A percentile compares a stretch with the other conserved stretches of the same genome.
phyloP scores from a whole-genome alignment of 768 basidiomycete species.

The Boletus reticuloceps region DNA sequence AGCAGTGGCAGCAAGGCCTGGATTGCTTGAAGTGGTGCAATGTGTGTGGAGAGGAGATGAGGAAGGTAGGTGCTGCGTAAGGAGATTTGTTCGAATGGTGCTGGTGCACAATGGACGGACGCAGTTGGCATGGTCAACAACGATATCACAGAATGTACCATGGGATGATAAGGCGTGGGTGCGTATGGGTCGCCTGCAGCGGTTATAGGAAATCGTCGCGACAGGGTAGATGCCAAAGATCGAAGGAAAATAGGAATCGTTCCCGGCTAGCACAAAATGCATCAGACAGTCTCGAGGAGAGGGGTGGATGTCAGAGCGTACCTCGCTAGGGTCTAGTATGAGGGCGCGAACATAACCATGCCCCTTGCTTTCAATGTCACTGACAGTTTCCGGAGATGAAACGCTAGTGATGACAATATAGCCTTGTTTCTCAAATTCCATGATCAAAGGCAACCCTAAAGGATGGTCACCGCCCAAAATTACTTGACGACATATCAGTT shows the following conservation, averaged over 20 bases:
- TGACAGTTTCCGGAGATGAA: conserved; percentile 61
- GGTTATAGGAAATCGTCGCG: conserved; percentile 78
- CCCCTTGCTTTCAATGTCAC: conserved; percentile 58
- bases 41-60: conserved; percentile 70
- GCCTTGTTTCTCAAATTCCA: conserved; percentile 72
- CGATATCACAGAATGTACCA: conserved; percentile 77
- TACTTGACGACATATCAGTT: conserved; percentile 42
- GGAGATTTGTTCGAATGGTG: conserved; percentile 71
- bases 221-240: conserved; percentile 75
- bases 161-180: conserved; percentile 59
- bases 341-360: conserved; percentile 80
- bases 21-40: conserved; percentile 73
- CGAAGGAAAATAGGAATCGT: conserved; percentile 76
- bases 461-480: conserved; percentile 80
- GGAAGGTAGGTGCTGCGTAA: conserved; percentile 62
- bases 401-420: conserved; percentile 86
- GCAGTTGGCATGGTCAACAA: conserved; percentile 57
- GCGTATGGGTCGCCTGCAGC: conserved; percentile 79
- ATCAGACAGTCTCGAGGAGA: conserved; percentile 1
- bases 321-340: conserved; percentile 78
- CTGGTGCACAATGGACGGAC: conserved; percentile 37
- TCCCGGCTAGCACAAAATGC: conserved; percentile 48
- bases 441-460: conserved; percentile 66
- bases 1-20: conserved; percentile 76
- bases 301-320: conserved; percentile 27